Evolutionary conservation across 768 basidiomycete species (phyloP).

Genomic region (Amanita pallidorosea): DNA sequence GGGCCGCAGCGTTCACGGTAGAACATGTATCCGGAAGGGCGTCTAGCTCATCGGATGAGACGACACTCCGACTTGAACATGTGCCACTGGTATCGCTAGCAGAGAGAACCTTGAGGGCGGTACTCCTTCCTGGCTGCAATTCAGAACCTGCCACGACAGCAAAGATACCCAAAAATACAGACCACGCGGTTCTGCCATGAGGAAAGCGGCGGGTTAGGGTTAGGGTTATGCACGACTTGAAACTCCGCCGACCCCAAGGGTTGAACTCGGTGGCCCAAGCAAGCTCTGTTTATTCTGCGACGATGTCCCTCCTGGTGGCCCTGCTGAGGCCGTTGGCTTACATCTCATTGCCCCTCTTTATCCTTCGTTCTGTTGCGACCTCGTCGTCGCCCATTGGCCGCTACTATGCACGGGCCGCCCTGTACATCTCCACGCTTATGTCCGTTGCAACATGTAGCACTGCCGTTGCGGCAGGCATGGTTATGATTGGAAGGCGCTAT

Average conservation of each 20-base stretch:
- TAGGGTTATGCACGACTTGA: not conserved
- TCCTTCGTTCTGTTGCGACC: constrained; percentile 50
- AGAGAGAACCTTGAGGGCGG: constrained; percentile 13
- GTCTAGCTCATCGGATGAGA: not conserved
- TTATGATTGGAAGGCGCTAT: constrained; percentile 54
- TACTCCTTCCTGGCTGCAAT: constrained; percentile 16
- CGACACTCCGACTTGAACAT: not conserved
- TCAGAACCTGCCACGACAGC: constrained; percentile 7
- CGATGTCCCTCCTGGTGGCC: constrained; percentile 54
- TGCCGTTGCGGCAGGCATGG: constrained; percentile 54
- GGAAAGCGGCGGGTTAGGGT: not conserved
- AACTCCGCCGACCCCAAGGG: not conserved
- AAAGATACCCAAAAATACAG: constrained; percentile 7
- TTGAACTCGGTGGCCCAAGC: not conserved
- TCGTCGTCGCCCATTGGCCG: constrained; percentile 46
- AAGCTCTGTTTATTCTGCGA: constrained; percentile 4
- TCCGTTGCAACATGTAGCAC: constrained; percentile 66
- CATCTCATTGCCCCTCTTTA: constrained; percentile 58
- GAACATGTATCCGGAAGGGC: not conserved
- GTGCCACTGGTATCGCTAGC: constrained; percentile 6
- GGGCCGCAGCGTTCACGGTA: constrained; percentile 22
- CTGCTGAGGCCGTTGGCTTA: constrained; percentile 48
- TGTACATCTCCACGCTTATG: constrained; percentile 65
- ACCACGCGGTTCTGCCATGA: constrained; percentile 13
- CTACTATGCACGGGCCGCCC: constrained; percentile 63